Base-by-base conservation (phyloP, 306 rosid species). In the Ormosia semicastrata region DNA sequence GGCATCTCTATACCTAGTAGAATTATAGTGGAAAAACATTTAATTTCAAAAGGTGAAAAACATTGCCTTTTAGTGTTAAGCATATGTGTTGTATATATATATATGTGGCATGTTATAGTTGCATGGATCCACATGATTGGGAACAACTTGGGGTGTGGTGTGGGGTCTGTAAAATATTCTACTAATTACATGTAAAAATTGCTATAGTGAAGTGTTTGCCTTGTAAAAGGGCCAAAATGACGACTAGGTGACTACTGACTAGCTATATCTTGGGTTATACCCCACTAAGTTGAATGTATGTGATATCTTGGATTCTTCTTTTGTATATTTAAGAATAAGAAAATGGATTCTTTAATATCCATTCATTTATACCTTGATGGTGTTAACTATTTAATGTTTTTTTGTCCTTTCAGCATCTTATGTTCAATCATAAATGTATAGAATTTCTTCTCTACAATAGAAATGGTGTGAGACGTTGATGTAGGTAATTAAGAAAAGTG, bases 371-470 rank as follows among this genome's bases (percentile, higher is more conserved):
- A 53, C 33, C 34, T 8, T 80, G 57, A 71, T 80, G 13, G 63
- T 15, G 47, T 9, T 64, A 32, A 37, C 24, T 73, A 12, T 60
- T 34, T 64, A 60, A 44, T 72, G 10, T 1, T 37, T 40, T 53
- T 43, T 37, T 34, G 84, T 81, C 80, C 32, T 73, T 81, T 73
- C 75, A 65, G 80, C 60, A 65, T 81, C 37, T 56, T 30, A 4
- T 41, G 78, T 80, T 70, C 62, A 71, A 59, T 80, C 83, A 57
- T 71, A 5, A 14, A 36, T 40, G 11, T 11, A 15, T 33, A 7
- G 43, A 69, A 70, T 53, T 53, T 37, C 18, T 53, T 15, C 18
- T 3, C 52, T 9, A 1, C 15, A 2, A n/a, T 15, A 15, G 36
- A 9, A 50, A 50, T 8, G 33, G 76, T 7, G 12, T 29, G 36